These are phyloP conservation scores for Chalaropsis thielavioides DNA, from an alignment of 2,329 filamentous ascomycete genomes.

Conservation along the genomic window DNA sequence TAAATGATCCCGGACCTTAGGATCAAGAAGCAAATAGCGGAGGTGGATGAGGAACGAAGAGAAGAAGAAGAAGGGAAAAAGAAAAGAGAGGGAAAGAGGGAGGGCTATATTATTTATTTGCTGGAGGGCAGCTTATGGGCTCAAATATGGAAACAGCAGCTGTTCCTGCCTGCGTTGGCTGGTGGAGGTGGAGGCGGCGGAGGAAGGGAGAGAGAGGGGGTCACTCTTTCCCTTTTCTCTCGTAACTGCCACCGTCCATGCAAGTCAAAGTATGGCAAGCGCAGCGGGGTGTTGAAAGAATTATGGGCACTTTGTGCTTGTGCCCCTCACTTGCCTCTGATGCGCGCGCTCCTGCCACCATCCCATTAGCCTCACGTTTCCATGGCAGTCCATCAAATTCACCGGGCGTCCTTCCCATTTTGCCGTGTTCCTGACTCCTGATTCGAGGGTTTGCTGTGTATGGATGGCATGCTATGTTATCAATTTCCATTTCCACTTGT, in stretches of 20 bases:
- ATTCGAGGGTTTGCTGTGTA: neutral
- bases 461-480: too few relatives aligned
- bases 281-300: conserved; percentile 11
- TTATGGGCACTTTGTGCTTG: conserved; percentile 4
- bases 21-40: conserved; percentile 16
- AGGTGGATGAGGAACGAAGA: conserved; percentile 18
- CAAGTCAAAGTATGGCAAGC: conserved; percentile 4
- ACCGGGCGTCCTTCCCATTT: neutral
- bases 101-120: conserved; percentile 16
- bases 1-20: conserved; percentile 18
- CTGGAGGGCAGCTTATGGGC: conserved; percentile 7
- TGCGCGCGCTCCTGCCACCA: conserved; percentile 5
- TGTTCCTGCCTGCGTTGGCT: neutral
- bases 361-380: conserved; percentile 7
- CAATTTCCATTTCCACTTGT: neutral
- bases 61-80: conserved; percentile 17
- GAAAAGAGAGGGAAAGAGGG: conserved; percentile 15
- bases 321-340: conserved; percentile 9
- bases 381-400: conserved; percentile 9
- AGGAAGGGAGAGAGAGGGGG: neutral
- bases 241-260: neutral
- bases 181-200: neutral
- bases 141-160: conserved; percentile 12
- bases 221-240: neutral
- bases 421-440: neutral